These are phyloP conservation scores for Pisolithus sp. DNA, from an alignment of 768 basidiomycete species.

Conservation along the genomic window DNA sequence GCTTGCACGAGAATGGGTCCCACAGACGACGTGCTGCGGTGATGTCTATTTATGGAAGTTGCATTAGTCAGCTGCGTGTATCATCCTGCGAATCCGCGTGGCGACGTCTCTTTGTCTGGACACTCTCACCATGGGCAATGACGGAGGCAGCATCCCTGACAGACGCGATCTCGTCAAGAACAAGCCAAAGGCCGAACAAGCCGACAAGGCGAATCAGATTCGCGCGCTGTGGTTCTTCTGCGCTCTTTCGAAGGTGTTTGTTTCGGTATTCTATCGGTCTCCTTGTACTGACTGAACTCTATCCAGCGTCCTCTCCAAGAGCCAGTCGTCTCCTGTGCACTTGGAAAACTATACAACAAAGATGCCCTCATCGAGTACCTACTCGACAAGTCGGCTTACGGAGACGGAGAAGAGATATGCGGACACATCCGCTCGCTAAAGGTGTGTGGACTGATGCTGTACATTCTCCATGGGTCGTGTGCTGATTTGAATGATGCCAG, in stretches of 20 bases:
- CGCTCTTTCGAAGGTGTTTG: slow-evolving; percentile 81
- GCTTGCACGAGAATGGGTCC: neutral
- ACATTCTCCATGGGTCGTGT: neutral
- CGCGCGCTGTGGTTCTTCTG: slow-evolving; percentile 90
- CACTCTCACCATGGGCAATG: slow-evolving; percentile 64
- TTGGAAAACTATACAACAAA: slow-evolving; percentile 96
- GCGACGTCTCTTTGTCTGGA: neutral
- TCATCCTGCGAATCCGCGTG: neutral
- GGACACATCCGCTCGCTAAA: slow-evolving; percentile 87
- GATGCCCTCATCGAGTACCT: slow-evolving; percentile 89
- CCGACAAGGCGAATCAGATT: slow-evolving; percentile 86
- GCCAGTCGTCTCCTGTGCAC: slow-evolving; percentile 84
- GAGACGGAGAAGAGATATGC: slow-evolving; percentile 89
- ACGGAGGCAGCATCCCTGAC: slow-evolving; percentile 85
- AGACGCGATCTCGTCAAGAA: slow-evolving; percentile 70
- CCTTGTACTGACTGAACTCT: neutral
- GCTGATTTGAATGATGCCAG: slow-evolving; percentile 31
- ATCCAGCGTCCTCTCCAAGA: slow-evolving; percentile 73
- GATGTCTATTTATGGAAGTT: neutral
- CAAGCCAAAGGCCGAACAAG: slow-evolving; percentile 78
- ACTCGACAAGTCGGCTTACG: slow-evolving; percentile 74
- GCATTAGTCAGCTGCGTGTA: slow-evolving; percentile 1
- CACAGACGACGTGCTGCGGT: neutral
- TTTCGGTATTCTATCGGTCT: neutral
- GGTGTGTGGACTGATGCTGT: slow-evolving; percentile 39